phyloP scores from a whole-genome alignment of 2,329 filamentous ascomycete species.

The Westerdykella ornata region DNA sequence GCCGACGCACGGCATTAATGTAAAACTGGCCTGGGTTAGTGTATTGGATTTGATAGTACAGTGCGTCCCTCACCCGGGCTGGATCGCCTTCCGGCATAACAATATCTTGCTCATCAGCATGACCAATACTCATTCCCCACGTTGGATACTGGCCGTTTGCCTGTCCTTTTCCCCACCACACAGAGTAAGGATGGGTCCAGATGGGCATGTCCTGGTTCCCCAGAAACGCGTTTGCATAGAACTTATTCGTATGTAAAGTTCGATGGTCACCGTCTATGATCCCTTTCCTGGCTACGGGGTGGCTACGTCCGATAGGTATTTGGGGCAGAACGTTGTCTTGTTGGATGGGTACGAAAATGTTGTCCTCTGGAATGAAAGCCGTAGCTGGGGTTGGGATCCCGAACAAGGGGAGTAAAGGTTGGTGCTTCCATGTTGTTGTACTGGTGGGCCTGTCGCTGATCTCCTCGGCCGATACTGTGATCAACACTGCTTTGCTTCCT shows the following conservation, averaged over 20 bases:
- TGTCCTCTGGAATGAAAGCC: constrained; percentile 17
- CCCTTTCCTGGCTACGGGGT: constrained; percentile 38
- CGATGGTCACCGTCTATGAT: constrained; percentile 35
- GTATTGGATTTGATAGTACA: too few relatives aligned
- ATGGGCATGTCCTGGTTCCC: constrained; percentile 61
- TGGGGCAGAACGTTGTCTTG: constrained; percentile 38
- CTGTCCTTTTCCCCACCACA: constrained; percentile 41
- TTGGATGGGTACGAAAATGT: constrained; percentile 40
- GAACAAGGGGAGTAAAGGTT: constrained; percentile 5
- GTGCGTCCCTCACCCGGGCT: constrained; percentile 12
- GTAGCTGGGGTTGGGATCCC: constrained; percentile 3
- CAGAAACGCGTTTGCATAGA: constrained; percentile 67
- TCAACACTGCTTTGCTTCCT: too few relatives aligned
- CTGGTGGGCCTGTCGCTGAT: too few relatives aligned
- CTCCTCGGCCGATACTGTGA: too few relatives aligned
- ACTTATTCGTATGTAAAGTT: constrained; percentile 65
- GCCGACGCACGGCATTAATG: constrained; percentile 72
- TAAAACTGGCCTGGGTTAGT: constrained; percentile 51
- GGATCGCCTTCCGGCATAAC: constrained; percentile 53
- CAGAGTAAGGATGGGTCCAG: constrained; percentile 60
- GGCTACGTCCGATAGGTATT: constrained; percentile 34
- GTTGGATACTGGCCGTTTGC: constrained; percentile 48
- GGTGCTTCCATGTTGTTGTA: too few relatives aligned
- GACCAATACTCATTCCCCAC: constrained; percentile 73
- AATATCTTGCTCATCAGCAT: constrained; percentile 61